phyloP scores from a whole-genome alignment of 441 rosid genomes.

The Gossypium davidsonii region DNA sequence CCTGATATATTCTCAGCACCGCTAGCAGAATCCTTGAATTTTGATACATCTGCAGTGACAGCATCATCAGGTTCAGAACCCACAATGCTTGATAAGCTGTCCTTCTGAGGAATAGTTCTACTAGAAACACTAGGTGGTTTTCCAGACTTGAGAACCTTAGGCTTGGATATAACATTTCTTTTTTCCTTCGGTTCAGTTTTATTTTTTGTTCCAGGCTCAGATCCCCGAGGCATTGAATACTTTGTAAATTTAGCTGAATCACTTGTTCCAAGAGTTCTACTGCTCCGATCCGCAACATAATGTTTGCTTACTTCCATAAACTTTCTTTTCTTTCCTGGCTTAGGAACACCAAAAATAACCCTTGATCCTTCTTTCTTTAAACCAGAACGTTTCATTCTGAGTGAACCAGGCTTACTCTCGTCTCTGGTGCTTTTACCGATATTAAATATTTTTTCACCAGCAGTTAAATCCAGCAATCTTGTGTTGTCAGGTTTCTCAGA shows the following conservation, averaged over 20 bases:
- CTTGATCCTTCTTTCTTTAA: slow-evolving; percentile 79
- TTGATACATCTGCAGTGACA: slow-evolving; percentile 26
- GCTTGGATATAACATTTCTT: slow-evolving; percentile 43
- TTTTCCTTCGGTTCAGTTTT: slow-evolving; percentile 55
- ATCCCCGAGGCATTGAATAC: slow-evolving; percentile 57
- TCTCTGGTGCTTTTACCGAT: slow-evolving; percentile 56
- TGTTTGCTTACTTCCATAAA: slow-evolving; percentile 99
- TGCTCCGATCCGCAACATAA: slow-evolving; percentile 50
- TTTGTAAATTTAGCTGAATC: slow-evolving; percentile 59
- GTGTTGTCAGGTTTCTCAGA: slow-evolving; percentile 44
- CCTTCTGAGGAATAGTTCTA: slow-evolving; percentile 50
- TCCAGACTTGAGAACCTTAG: slow-evolving; percentile 56
- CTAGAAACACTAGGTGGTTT: slow-evolving; percentile 42
- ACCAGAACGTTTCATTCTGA: slow-evolving; percentile 60
- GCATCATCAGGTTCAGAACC: slow-evolving; percentile 34
- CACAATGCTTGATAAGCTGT: slow-evolving; percentile 30
- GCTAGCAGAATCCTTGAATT: slow-evolving; percentile 37
- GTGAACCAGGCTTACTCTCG: slow-evolving; percentile 41
- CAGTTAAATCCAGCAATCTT: slow-evolving; percentile 45
- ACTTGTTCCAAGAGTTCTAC: slow-evolving; percentile 38
- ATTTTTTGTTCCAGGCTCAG: slow-evolving; percentile 60
- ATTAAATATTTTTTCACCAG: slow-evolving; percentile 55
- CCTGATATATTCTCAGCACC: slow-evolving; percentile 32
- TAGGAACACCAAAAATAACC: slow-evolving; percentile 83
- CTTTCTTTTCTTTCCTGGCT: slow-evolving; percentile 95